Evolutionary conservation across 2,329 filamentous ascomycete species (phyloP).

Genomic region (Cordyceps cateniannulata): DNA sequence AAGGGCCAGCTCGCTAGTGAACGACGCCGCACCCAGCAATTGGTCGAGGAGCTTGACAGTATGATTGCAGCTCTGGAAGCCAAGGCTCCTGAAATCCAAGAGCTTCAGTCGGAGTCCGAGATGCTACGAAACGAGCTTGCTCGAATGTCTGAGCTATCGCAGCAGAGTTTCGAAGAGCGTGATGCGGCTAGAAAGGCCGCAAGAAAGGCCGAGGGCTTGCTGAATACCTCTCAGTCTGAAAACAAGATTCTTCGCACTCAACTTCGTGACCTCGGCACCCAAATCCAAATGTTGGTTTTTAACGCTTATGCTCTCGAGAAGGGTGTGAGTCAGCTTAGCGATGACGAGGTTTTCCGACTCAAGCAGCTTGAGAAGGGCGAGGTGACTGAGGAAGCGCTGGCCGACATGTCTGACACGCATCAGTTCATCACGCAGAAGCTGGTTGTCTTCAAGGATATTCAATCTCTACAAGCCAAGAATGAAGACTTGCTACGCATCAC

Average conservation of each 20-base stretch:
- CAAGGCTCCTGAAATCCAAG: constrained; percentile 81
- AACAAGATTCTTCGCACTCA: constrained; percentile 76
- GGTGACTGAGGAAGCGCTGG: constrained; percentile 60
- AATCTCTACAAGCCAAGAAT: constrained; percentile 83
- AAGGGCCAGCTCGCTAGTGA: constrained; percentile 70
- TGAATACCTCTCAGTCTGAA: constrained; percentile 59
- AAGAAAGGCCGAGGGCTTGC: constrained; percentile 69
- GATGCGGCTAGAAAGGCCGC: constrained; percentile 72
- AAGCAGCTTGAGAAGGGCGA: constrained; percentile 73
- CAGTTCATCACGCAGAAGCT: constrained; percentile 83
- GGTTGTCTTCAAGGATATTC: constrained; percentile 81
- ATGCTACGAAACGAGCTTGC: constrained; percentile 73
- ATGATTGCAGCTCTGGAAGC: constrained; percentile 80
- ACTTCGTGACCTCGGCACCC: constrained; percentile 79
- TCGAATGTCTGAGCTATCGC: constrained; percentile 78
- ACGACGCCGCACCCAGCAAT: constrained; percentile 65
- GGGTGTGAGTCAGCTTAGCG: constrained; percentile 63
- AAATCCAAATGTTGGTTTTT: constrained; percentile 85
- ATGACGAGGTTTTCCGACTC: constrained; percentile 67
- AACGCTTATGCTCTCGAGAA: constrained; percentile 78
- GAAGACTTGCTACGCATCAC: constrained; percentile 75
- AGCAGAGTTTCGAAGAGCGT: constrained; percentile 73
- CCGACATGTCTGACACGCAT: constrained; percentile 77
- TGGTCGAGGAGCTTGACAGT: constrained; percentile 73
- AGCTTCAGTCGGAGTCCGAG: constrained; percentile 74